Evolutionary conservation across 371 early-diverging fungal species (phyloP).

Genomic region (Mortierella sp.): DNA sequence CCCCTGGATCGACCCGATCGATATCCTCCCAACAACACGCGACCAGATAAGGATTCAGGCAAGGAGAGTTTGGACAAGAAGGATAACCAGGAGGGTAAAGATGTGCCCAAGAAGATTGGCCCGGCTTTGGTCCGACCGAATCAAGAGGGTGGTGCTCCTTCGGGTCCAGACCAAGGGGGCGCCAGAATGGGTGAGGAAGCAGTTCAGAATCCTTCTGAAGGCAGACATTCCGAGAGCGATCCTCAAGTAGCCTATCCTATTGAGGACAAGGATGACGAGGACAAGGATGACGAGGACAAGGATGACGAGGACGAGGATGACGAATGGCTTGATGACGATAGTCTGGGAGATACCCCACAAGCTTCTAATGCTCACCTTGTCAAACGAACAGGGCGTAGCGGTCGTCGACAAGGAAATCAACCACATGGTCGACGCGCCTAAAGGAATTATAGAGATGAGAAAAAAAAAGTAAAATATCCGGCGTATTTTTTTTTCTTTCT

Average conservation of each 20-base stretch:
- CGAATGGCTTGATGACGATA: not conserved
- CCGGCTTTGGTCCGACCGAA: no score
- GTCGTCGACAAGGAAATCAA: not conserved
- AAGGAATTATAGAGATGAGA: not conserved
- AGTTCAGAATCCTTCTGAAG: slow-evolving; percentile 15
- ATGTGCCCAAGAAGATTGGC: no score
- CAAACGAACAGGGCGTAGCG: not conserved
- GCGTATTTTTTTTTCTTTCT: no score
- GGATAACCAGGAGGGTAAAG: no score
- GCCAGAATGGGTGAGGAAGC: not conserved
- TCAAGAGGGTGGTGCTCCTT: no score
- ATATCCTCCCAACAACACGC: not conserved
- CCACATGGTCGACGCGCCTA: not conserved
- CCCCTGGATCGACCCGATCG: no score
- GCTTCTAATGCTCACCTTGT: not conserved
- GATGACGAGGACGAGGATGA: slow-evolving; percentile 9
- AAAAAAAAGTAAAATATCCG: no score
- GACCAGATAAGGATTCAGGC: not conserved
- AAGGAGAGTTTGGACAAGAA: not conserved
- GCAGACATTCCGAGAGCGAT: slow-evolving; percentile 5
- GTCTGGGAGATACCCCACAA: not conserved
- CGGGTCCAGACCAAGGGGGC: no score
- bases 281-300: slow-evolving; percentile 9
- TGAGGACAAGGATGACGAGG: slow-evolving; percentile 1
- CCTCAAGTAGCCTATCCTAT: not conserved